A percentile compares a stretch with the other conserved stretches of the same genome.
Evolutionary conservation across 352 stramenopile species (phyloP).

Genomic region (Vaucheria bursata): DNA sequence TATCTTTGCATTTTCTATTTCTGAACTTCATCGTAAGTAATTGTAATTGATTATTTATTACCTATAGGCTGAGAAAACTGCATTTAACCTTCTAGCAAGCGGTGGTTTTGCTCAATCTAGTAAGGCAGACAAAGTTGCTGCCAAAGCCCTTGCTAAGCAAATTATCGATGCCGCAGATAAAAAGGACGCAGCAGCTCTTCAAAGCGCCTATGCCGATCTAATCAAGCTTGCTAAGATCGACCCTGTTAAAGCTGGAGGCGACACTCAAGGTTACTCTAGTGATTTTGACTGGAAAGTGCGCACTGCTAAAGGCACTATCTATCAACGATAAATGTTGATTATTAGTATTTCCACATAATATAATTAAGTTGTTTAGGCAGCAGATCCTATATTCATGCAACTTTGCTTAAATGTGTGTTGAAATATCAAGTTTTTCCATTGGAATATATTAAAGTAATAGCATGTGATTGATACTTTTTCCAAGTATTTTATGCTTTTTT

Average conservation of each 20-base stretch:
- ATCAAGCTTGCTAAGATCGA: conserved; percentile 5
- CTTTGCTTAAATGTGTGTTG: too few relatives aligned
- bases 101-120: neutral
- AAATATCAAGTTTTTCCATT: too few relatives aligned
- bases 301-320: conserved; percentile 18
- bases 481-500: too few relatives aligned
- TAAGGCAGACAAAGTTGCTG: conserved; percentile 6
- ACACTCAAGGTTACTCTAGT: neutral
- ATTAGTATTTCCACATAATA: too few relatives aligned
- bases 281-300: conserved; percentile 11
- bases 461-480: too few relatives aligned
- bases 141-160: neutral
- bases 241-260: too few relatives aligned
- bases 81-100: neutral
- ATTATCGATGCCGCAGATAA: neutral
- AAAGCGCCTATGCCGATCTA: neutral
- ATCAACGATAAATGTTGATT: too few relatives aligned
- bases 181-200: neutral
- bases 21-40: too few relatives aligned
- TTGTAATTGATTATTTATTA: neutral
- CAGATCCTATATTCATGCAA: too few relatives aligned
- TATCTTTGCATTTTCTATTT: too few relatives aligned
- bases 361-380: too few relatives aligned
- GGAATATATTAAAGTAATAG: too few relatives aligned
- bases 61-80: conserved; percentile 9